Percentiles rank a stretch among this genome's conserved stretches.
Evolutionary conservation across 768 basidiomycete species (phyloP).

Genomic region (Atractiella rhizophila): DNA sequence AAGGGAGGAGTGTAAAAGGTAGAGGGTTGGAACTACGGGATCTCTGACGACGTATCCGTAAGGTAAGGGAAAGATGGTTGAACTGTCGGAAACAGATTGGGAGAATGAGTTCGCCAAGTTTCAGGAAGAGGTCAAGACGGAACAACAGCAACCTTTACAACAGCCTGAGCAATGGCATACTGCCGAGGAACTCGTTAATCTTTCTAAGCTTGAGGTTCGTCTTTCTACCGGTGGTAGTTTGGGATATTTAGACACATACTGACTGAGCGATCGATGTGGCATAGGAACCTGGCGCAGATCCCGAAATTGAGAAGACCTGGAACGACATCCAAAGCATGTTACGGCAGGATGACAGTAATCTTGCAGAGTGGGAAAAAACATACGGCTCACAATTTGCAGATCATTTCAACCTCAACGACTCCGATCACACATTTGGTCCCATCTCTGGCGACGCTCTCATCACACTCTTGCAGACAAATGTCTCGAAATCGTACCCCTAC

Average conservation of each 20-base stretch:
- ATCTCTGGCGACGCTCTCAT: slow-evolving; percentile 16
- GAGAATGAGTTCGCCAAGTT: slow-evolving; percentile 14
- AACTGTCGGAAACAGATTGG: slow-evolving; percentile 17
- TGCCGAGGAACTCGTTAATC: too few species aligned
- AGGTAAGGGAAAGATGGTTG: slow-evolving; percentile 35
- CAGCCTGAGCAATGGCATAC: neutral
- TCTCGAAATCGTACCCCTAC: slow-evolving; percentile 16
- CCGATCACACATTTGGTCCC: slow-evolving; percentile 9
- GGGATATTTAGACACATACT: neutral
- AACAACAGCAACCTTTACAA: neutral
- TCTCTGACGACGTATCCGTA: too few species aligned
- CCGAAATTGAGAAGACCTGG: slow-evolving; percentile 16
- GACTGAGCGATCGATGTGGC: neutral
- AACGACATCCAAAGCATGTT: slow-evolving; percentile 5
- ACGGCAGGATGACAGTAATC: slow-evolving; percentile 3
- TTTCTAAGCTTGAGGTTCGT: too few species aligned
- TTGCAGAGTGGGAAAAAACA: slow-evolving; percentile 19
- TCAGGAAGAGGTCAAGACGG: neutral
- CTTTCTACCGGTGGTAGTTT: too few species aligned
- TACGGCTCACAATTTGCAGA: slow-evolving; percentile 18
- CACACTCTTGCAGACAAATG: too few species aligned
- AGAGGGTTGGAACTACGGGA: too few species aligned
- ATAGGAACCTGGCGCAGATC: slow-evolving; percentile 7
- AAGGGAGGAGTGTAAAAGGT: too few species aligned
- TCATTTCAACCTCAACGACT: slow-evolving; percentile 9